Conservation (phyloP, 257 asterid genomes). For the Catharanthus roseus region DNA sequence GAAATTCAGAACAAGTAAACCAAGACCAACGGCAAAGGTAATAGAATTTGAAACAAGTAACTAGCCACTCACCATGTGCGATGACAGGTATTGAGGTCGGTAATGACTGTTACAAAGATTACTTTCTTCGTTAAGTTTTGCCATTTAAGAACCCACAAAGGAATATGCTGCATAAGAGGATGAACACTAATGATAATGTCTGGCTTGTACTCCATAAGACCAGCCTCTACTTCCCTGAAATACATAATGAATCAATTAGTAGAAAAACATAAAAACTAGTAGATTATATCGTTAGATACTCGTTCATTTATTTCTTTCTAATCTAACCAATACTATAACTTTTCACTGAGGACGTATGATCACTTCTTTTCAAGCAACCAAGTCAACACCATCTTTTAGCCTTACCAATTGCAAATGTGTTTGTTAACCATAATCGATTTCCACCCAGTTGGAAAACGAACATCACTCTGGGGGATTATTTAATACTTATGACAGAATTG, state of each 20-base stretch:
- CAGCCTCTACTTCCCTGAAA: slow-evolving; percentile 91
- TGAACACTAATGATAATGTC: slow-evolving; percentile 94
- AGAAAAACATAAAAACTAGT: background rate
- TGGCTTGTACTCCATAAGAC: slow-evolving; percentile 95
- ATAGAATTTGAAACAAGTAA: background rate
- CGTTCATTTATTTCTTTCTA: background rate
- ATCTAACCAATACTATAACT: background rate
- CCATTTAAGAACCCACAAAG: slow-evolving; percentile 97
- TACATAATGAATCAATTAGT: background rate
- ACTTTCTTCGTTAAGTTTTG: slow-evolving; percentile 88
- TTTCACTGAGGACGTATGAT: background rate
- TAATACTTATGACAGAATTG: background rate
- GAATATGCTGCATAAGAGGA: slow-evolving; percentile 99
- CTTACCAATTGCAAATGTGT: background rate
- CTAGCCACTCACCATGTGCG: slow-evolving; percentile 65
- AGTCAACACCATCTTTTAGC: background rate
- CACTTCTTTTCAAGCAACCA: background rate
- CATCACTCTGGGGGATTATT: background rate
- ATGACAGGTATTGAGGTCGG: slow-evolving; percentile 90
- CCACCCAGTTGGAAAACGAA: background rate
- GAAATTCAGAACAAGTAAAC: slow-evolving; percentile 16
- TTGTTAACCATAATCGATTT: background rate
- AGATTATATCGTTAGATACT: background rate
- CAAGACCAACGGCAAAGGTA: slow-evolving; percentile 1
- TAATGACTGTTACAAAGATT: slow-evolving; percentile 81